Conservation (phyloP, 768 basidiomycete genomes). For the Termitomyces sp. region DNA sequence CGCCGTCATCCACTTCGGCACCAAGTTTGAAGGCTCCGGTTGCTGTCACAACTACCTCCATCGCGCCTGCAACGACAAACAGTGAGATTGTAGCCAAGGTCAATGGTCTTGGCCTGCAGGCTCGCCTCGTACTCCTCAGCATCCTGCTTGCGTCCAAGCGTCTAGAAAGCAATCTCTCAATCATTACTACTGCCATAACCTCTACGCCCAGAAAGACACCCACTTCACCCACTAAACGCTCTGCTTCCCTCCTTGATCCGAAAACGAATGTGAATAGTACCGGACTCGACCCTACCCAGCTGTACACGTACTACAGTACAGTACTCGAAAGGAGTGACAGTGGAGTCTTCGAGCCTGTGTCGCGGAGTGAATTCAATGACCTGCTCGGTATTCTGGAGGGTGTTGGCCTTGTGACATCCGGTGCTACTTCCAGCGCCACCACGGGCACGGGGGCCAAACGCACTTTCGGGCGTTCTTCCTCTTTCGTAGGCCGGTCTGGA, state of each 20-base stretch:
- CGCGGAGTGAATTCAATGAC: conserved; percentile 73
- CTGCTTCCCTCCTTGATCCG: conserved; percentile 26
- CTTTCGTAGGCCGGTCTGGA: conserved; percentile 40
- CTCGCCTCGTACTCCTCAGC: conserved; percentile 61
- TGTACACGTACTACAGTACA: conserved; percentile 59
- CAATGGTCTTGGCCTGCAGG: conserved; percentile 65
- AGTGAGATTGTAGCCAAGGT: conserved; percentile 67
- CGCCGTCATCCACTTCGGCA: conserved; percentile 33
- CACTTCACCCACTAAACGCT: conserved; percentile 49
- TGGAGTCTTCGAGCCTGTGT: conserved; percentile 57
- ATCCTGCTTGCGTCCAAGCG: conserved; percentile 62
- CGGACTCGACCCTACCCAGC: conserved; percentile 50
- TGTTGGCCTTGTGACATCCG: conserved; percentile 40
- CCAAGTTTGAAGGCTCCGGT: conserved; percentile 17
- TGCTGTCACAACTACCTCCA: conserved; percentile 14
- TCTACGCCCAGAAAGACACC: conserved; percentile 29
- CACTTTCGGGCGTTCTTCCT: conserved; percentile 49
- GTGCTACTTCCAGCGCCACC: conserved; percentile 3
- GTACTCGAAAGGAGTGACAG: conserved; percentile 52
- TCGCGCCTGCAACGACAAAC: conserved; percentile 22
- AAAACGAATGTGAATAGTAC: conserved; percentile 19
- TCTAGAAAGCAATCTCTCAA: conserved; percentile 47
- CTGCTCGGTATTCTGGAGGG: conserved; percentile 69
- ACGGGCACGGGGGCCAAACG: conserved; percentile 33
- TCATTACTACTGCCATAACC: conserved; percentile 33